Conservation (phyloP, 176 grass and related monocot genomes). For the Rhynchospora pubera region DNA sequence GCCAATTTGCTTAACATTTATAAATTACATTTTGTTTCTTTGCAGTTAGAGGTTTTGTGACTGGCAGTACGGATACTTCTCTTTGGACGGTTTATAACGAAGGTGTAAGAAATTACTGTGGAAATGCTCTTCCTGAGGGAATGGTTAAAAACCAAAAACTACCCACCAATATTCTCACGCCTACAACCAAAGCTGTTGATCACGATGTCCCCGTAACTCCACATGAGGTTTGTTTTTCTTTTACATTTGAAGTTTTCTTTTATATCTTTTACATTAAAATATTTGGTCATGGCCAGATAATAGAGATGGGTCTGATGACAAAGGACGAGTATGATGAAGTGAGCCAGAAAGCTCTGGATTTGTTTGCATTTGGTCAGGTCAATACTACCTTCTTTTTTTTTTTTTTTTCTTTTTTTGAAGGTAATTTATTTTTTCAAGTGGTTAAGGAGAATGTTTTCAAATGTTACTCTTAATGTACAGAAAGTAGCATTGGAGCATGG, state of each 20-base stretch:
- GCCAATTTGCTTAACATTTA: neutral
- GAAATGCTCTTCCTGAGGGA: slow-evolving; percentile 77
- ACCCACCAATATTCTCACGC: slow-evolving; percentile 70
- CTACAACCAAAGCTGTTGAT: slow-evolving; percentile 86
- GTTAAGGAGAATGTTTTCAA: neutral
- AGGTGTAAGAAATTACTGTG: slow-evolving; percentile 82
- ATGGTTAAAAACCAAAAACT: slow-evolving; percentile 90
- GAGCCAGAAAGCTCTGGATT: slow-evolving; percentile 66
- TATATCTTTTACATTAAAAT: slow-evolving; percentile 15
- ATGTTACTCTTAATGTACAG: slow-evolving; percentile 34
- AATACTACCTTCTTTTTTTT: neutral
- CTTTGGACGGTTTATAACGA: slow-evolving; percentile 90
- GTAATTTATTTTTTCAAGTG: neutral
- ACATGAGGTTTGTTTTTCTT: slow-evolving; percentile 47
- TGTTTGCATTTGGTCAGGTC: slow-evolving; percentile 92
- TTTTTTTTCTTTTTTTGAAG: slow-evolving; percentile 6
- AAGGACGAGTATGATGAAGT: slow-evolving; percentile 81
- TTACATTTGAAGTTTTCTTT: neutral
- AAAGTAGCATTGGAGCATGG: slow-evolving; percentile 77
- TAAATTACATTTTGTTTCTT: slow-evolving; percentile 6
- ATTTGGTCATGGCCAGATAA: slow-evolving; percentile 45
- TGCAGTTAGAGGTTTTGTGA: slow-evolving; percentile 83
- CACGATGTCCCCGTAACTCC: slow-evolving; percentile 84
- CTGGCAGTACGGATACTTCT: slow-evolving; percentile 94
- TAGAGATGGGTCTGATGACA: slow-evolving; percentile 72